phyloP scores from a whole-genome alignment of 768 basidiomycete species.

The Floccularia luteovirens region DNA sequence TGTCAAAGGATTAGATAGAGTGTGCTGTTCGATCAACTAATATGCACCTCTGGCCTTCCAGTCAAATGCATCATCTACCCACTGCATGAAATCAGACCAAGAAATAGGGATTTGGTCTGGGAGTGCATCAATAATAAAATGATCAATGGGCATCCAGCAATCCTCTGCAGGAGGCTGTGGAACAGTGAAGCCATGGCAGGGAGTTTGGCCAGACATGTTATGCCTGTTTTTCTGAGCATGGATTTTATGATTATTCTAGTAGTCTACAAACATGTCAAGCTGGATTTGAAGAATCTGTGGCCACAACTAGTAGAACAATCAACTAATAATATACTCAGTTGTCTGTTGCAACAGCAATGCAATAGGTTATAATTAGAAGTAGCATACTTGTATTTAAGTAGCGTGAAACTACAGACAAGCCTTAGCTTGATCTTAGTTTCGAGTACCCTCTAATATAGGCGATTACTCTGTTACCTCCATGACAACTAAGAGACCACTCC shows the following conservation, averaged over 20 bases:
- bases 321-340: neutral
- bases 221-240: neutral
- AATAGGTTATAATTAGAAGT: too few relatives aligned
- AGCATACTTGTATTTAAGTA: too few relatives aligned
- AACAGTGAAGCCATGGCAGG: neutral
- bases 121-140: neutral
- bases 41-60: neutral
- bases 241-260: too few relatives aligned
- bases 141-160: neutral
- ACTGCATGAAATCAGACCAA: neutral
- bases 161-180: neutral
- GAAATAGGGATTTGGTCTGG: neutral
- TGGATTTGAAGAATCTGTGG: neutral
- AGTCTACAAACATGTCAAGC: too few relatives aligned
- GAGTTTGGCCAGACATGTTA: too few relatives aligned
- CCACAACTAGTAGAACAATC: neutral
- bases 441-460: too few relatives aligned
- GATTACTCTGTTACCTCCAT: too few relatives aligned
- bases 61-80: neutral
- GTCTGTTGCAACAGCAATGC: too few relatives aligned
- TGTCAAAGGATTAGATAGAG: neutral
- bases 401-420: too few relatives aligned
- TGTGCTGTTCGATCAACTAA: neutral
- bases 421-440: too few relatives aligned
- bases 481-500: too few relatives aligned